Conservation (phyloP, 352 stramenopile species). For the Pythium grandisporangium region DNA sequence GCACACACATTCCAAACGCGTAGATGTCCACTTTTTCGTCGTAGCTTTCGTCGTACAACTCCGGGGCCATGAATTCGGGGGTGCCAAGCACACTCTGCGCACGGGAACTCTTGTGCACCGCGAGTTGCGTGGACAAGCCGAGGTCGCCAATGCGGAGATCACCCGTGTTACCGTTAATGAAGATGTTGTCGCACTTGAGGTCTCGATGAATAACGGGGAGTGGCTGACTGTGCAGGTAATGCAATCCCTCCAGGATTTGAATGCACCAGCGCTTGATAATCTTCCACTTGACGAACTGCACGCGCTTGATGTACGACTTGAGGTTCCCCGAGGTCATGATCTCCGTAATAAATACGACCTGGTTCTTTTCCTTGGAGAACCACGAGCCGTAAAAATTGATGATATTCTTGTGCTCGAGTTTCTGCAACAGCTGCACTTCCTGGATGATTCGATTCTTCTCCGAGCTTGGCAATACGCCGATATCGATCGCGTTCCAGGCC, state of each 20-base stretch:
- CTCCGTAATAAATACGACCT: slow-evolving; percentile 99
- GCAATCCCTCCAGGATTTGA: slow-evolving; percentile 95
- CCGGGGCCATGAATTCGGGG: slow-evolving; percentile 99
- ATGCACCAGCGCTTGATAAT: slow-evolving; percentile 97
- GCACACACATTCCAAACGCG: slow-evolving; percentile 98
- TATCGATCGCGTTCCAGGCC: slow-evolving; percentile 98
- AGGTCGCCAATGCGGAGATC: slow-evolving; percentile 98
- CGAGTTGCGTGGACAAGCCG: slow-evolving; percentile 82
- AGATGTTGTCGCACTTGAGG: slow-evolving; percentile 96
- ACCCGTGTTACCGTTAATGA: slow-evolving; percentile 97
- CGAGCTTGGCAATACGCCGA: slow-evolving; percentile 91
- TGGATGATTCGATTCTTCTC: slow-evolving; percentile 96
- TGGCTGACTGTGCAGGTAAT: slow-evolving; percentile 88
- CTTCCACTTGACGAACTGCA: slow-evolving; percentile 97
- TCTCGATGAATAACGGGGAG: slow-evolving; percentile 91
- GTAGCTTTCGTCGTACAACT: slow-evolving; percentile 98
- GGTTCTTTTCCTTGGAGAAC: slow-evolving; percentile 97
- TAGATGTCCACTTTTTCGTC: slow-evolving; percentile 98
- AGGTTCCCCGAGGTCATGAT: slow-evolving; percentile 95
- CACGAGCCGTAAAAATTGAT: slow-evolving; percentile 99
- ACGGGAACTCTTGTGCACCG: slow-evolving; percentile 64
- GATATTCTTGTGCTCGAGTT: slow-evolving; percentile 98
- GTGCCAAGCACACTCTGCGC: slow-evolving; percentile 95
- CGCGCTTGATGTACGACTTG: slow-evolving; percentile 96
- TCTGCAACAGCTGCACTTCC: slow-evolving; percentile 95